These are phyloP conservation scores for Gymnopilus dilepis DNA, from an alignment of 768 basidiomycete species.

Conservation along the genomic window DNA sequence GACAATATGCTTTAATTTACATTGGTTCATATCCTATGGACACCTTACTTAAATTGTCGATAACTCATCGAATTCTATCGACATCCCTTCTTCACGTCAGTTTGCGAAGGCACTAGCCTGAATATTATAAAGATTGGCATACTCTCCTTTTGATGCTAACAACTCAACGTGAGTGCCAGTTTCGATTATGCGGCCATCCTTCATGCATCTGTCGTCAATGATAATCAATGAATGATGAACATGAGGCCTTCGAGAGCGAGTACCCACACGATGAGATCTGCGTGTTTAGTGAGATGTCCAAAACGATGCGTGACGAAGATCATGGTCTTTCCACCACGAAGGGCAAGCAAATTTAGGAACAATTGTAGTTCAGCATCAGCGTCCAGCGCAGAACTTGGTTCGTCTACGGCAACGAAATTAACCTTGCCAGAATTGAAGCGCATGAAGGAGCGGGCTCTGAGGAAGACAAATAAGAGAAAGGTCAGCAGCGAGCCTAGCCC, in stretches of 20 bases:
- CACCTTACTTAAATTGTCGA: too few relatives aligned
- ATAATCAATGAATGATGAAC: not conserved
- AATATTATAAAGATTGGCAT: slow-evolving; percentile 46
- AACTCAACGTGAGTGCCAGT: slow-evolving; percentile 47
- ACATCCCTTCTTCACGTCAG: too few relatives aligned
- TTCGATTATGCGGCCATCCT: slow-evolving; percentile 45
- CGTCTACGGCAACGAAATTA: slow-evolving; percentile 59
- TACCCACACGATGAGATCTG: slow-evolving; percentile 58
- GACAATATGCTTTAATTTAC: too few relatives aligned
- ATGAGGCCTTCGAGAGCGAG: not conserved
- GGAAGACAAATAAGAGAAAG: slow-evolving; percentile 5
- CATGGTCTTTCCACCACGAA: slow-evolving; percentile 54
- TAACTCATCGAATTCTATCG: too few relatives aligned
- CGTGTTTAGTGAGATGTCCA: slow-evolving; percentile 51
- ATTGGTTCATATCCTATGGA: too few relatives aligned
- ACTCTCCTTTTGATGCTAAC: slow-evolving; percentile 41
- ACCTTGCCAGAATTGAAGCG: slow-evolving; percentile 43
- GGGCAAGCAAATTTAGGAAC: slow-evolving; percentile 42
- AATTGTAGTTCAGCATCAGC: slow-evolving; percentile 57
- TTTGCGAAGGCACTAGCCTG: slow-evolving; percentile 38
- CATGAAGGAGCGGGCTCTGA: slow-evolving; percentile 53
- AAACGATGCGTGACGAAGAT: slow-evolving; percentile 64
- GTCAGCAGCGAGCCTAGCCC: not conserved
- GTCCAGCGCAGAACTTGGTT: slow-evolving; percentile 63
- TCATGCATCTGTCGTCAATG: slow-evolving; percentile 45